Evolutionary conservation across 305 asterid species (phyloP).

Genomic region (Nicotiana rustica): DNA sequence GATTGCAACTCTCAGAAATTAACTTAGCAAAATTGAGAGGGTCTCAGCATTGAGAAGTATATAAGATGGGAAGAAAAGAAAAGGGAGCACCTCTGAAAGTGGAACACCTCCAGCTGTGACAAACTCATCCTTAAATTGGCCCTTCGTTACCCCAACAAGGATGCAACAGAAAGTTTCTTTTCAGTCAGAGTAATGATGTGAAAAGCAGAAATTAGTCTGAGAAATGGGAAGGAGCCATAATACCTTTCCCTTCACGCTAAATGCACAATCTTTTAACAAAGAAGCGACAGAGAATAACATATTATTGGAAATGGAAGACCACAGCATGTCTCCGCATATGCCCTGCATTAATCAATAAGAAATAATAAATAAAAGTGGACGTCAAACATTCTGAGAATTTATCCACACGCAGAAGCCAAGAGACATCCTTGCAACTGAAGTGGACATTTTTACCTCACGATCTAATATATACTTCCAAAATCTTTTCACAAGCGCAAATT

Average conservation of each 20-base stretch:
- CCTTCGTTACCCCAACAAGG: constrained; percentile 50
- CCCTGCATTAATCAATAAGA: constrained; percentile 49
- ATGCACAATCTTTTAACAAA: constrained; percentile 66
- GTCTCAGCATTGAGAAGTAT: constrained; percentile 12
- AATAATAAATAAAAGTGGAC: constrained; percentile 34
- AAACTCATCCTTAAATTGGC: constrained; percentile 96
- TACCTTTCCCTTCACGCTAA: constrained; percentile 85
- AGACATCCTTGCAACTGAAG: constrained; percentile 38
- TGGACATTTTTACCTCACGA: constrained; percentile 59
- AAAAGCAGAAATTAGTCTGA: neutral
- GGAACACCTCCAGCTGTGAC: constrained; percentile 98
- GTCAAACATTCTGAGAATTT: constrained; percentile 22
- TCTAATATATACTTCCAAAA: constrained; percentile 89
- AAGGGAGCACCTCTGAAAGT: constrained; percentile 80
- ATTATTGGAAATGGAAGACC: constrained; percentile 84
- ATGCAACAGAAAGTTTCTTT: constrained; percentile 26
- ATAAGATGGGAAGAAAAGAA: constrained; percentile 19
- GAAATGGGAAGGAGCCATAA: constrained; percentile 21
- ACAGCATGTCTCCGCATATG: constrained; percentile 65
- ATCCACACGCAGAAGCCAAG: constrained; percentile 38
- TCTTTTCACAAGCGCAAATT: constrained; percentile 79
- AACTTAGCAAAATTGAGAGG: constrained; percentile 9
- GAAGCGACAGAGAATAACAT: constrained; percentile 59
- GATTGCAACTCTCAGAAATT: neutral
- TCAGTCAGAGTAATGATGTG: constrained; percentile 18